These are phyloP conservation scores for Saccharomyces jurei DNA, from an alignment of 805 yeast genomes.

Conservation along the genomic window DNA sequence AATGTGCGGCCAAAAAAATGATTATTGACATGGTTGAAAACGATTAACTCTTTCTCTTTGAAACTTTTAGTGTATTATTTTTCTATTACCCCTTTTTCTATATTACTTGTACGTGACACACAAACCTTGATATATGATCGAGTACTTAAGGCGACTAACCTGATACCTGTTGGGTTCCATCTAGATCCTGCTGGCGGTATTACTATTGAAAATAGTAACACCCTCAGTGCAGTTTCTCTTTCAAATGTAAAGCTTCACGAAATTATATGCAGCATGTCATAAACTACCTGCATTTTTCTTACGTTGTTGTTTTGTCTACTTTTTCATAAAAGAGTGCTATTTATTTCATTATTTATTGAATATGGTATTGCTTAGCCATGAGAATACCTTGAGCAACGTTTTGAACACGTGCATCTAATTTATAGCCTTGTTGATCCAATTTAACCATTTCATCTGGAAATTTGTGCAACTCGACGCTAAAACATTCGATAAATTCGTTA, in stretches of 20 bases:
- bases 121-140: constrained; percentile 30
- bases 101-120: too few relatives aligned
- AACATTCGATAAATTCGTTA: constrained; percentile 86
- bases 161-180: constrained; percentile 42
- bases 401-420: constrained; percentile 80
- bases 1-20: neutral
- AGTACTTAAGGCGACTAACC: constrained; percentile 44
- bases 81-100: too few relatives aligned
- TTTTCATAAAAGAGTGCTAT: neutral
- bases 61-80: too few relatives aligned
- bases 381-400: constrained; percentile 77
- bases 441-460: constrained; percentile 48
- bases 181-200: constrained; percentile 42
- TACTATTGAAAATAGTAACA: constrained; percentile 6
- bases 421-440: constrained; percentile 58
- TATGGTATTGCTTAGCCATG: constrained; percentile 38
- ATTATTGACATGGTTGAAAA: neutral
- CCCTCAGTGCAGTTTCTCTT: too few relatives aligned
- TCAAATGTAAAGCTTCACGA: neutral
- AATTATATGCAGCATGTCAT: neutral
- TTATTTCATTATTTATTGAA: constrained; percentile 2
- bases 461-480: constrained; percentile 54
- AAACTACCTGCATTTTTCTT: neutral
- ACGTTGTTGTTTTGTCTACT: neutral
- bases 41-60: too few relatives aligned